A percentile compares a stretch with the other conserved stretches of the same genome.
These are phyloP conservation scores for Abelmoschus esculentus DNA, from an alignment of 345 rosid genomes.

Conservation along the genomic window DNA sequence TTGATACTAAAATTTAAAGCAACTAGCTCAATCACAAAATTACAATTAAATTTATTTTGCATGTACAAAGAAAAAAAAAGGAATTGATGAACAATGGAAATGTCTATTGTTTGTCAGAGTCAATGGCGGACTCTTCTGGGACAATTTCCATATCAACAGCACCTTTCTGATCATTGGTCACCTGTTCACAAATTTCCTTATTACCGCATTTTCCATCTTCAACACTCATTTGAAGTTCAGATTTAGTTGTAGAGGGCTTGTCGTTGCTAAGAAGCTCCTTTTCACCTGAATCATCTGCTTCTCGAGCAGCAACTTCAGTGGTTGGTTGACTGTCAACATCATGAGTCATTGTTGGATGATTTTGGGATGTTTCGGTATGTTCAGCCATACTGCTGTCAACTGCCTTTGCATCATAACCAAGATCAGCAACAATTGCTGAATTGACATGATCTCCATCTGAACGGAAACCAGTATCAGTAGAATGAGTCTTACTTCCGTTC, in stretches of 20 bases:
- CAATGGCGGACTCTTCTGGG: background rate
- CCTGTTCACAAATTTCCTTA: background rate
- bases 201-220: conserved; percentile 6
- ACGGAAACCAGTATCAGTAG: background rate
- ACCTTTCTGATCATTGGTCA: background rate
- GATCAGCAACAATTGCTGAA: background rate
- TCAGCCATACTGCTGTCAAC: background rate
- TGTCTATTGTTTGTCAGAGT: background rate
- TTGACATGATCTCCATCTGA: background rate
- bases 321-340: conserved; percentile 1
- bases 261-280: background rate
- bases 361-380: conserved; percentile 6
- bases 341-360: background rate
- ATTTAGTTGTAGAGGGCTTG: background rate
- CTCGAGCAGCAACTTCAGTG: conserved; percentile 9
- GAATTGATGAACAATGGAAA: background rate
- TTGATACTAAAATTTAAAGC: background rate
- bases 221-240: background rate
- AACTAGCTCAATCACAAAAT: background rate
- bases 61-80: conserved; percentile 1
- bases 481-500: conserved; percentile 4
- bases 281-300: conserved; percentile 6
- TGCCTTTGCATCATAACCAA: background rate
- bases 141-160: background rate
- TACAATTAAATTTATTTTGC: background rate